Percentiles rank a stretch among this genome's conserved stretches.
phyloP scores from a whole-genome alignment of 2,329 filamentous ascomycete genomes.

The Exophiala mesophila region DNA sequence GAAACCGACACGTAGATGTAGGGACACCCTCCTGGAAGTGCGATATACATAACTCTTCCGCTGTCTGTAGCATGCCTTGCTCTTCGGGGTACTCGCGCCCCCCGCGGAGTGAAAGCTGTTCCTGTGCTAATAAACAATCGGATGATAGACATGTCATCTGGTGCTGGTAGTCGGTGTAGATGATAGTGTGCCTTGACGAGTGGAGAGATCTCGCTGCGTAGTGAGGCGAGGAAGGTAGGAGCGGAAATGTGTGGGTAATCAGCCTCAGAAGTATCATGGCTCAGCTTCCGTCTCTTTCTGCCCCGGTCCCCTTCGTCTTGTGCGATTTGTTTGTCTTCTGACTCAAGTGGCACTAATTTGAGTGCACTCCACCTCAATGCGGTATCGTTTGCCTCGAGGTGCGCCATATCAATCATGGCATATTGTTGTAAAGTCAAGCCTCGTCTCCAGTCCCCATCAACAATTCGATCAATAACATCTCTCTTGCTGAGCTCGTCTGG shows the following conservation, averaged over 20 bases:
- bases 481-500: conserved; percentile 40
- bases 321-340: conserved; percentile 13
- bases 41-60: conserved; percentile 69
- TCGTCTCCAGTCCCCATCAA: conserved; percentile 54
- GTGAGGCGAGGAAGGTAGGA: conserved; percentile 69
- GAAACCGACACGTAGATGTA: conserved; percentile 63
- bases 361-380: conserved; percentile 51
- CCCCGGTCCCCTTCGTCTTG: conserved; percentile 25
- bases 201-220: conserved; percentile 69
- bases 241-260: conserved; percentile 53
- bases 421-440: conserved; percentile 52
- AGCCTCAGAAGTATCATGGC: conserved; percentile 15
- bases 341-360: conserved; percentile 34
- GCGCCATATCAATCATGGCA: conserved; percentile 51
- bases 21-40: conserved; percentile 75
- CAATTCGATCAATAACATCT: conserved; percentile 52
- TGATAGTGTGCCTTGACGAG: conserved; percentile 81
- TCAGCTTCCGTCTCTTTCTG: conserved; percentile 27
- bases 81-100: conserved; percentile 32
- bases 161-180: conserved; percentile 53
- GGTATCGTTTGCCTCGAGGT: conserved; percentile 50
- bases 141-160: conserved; percentile 65
- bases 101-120: conserved; percentile 64
- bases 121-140: conserved; percentile 69
- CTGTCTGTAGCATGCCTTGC: conserved; percentile 48